A percentile compares a stretch with the other conserved stretches of the same genome.
These are phyloP conservation scores for Endoconidiophora polonica DNA, from an alignment of 2,329 filamentous ascomycete genomes.

Conservation along the genomic window DNA sequence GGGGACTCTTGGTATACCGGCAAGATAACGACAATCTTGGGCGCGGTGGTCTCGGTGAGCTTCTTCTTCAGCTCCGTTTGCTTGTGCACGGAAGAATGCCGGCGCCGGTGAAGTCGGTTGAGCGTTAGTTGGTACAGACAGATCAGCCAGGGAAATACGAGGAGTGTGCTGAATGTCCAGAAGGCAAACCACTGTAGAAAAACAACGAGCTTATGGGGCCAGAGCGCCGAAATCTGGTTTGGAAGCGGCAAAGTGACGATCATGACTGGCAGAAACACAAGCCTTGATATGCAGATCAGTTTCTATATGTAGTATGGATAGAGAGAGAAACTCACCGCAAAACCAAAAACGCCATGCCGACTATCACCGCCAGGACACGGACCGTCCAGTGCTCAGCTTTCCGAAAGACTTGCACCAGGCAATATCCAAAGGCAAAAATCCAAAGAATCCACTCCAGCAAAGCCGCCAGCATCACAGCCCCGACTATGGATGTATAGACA, in stretches of 20 bases:
- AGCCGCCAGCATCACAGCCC: constrained; percentile 66
- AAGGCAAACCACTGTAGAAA: constrained; percentile 90
- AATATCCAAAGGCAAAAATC: constrained; percentile 88
- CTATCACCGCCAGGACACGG: constrained; percentile 55
- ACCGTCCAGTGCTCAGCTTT: constrained; percentile 86
- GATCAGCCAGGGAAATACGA: constrained; percentile 82
- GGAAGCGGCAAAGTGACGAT: no score
- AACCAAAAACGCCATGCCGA: constrained; percentile 56
- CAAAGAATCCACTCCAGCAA: constrained; percentile 88
- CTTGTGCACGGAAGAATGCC: constrained; percentile 25
- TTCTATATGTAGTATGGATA: no score
- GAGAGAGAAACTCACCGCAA: constrained; percentile 42
- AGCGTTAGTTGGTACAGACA: constrained; percentile 86
- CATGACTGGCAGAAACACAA: no score
- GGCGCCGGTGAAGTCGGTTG: constrained; percentile 49
- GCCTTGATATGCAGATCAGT: no score
- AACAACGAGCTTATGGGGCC: constrained; percentile 50
- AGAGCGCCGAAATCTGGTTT: constrained; percentile 20
- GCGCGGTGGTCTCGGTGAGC: no score
- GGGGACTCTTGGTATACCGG: no score
- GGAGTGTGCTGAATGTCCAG: constrained; percentile 71
- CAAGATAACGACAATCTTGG: no score
- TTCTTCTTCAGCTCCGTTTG: no score
- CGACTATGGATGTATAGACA: constrained; percentile 67
- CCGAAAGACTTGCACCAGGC: constrained; percentile 67